Percentiles rank a stretch among this genome's conserved stretches.
These are phyloP conservation scores for Cylindrodendrum hubeiense DNA, from an alignment of 2,329 filamentous ascomycete genomes.

Conservation along the genomic window DNA sequence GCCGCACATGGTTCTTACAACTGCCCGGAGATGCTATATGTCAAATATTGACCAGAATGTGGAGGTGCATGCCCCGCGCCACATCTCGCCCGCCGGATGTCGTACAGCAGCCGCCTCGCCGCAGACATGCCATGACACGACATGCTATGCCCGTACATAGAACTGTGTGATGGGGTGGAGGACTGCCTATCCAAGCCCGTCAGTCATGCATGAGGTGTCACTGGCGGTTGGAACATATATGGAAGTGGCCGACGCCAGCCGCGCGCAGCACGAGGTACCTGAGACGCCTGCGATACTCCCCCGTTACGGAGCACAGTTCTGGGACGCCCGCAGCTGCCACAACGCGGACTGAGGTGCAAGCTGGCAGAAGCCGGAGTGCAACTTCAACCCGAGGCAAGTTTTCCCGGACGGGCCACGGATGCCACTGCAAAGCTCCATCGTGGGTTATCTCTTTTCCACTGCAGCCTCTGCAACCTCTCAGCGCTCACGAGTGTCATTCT, in stretches of 20 bases:
- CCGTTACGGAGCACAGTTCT: background rate
- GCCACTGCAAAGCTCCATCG: background rate
- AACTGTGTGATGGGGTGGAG: background rate
- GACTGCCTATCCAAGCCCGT: background rate
- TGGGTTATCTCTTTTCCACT: constrained; percentile 7
- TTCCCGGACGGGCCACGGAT: background rate
- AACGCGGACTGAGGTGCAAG: background rate
- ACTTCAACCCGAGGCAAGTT: background rate
- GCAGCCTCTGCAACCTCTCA: background rate
- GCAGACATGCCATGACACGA: background rate
- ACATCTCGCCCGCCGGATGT: constrained; percentile 18
- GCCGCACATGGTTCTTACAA: background rate
- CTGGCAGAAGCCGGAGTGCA: background rate
- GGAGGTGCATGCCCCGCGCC: constrained; percentile 26
- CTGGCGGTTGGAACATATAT: constrained; percentile 1
- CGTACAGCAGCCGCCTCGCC: constrained; percentile 11
- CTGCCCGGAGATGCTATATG: constrained; percentile 5
- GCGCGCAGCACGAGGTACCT: background rate
- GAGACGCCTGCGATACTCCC: background rate
- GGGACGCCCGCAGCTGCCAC: background rate
- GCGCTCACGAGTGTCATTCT: constrained; percentile 9
- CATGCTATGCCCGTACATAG: background rate
- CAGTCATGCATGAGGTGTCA: constrained; percentile 15
- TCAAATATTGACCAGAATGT: constrained; percentile 22
- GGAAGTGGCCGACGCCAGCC: constrained; percentile 16